Evolutionary conservation across 2,329 filamentous ascomycete species (phyloP).

Genomic region (Thelonectria rubi): DNA sequence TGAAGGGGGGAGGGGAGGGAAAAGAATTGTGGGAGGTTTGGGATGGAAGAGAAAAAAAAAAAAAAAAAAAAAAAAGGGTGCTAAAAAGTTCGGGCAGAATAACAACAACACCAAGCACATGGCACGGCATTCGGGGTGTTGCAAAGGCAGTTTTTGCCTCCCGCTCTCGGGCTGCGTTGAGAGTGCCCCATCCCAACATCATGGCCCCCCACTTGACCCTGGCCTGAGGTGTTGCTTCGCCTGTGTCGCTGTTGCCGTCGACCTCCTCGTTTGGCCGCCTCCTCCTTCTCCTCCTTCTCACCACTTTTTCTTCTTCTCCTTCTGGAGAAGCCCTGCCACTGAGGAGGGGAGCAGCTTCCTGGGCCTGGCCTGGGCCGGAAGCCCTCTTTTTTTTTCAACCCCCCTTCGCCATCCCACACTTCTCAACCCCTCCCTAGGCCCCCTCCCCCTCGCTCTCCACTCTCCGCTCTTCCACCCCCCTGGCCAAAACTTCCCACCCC

Average conservation of each 20-base stretch:
- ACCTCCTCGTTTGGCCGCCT: constrained; percentile 2
- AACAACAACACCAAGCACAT: too few relatives aligned
- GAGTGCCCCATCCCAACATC: constrained; percentile 15
- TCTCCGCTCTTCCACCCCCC: constrained; percentile 20
- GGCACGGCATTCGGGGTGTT: not conserved
- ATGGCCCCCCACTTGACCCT: constrained; percentile 20
- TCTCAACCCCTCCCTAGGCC: constrained; percentile 14
- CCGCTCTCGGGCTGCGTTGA: too few relatives aligned
- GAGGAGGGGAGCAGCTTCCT: constrained; percentile 7
- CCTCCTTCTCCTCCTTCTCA: constrained; percentile 14
- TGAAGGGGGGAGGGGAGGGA: constrained; percentile 7
- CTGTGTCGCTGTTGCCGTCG: constrained; percentile 19
- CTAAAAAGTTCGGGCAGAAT: too few relatives aligned
- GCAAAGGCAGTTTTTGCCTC: too few relatives aligned
- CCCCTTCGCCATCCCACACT: constrained; percentile 20
- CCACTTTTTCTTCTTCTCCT: not conserved
- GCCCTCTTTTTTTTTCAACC: constrained; percentile 29
- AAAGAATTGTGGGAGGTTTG: constrained; percentile 2
- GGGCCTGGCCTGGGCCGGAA: constrained; percentile 29
- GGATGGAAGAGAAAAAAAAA: not conserved
- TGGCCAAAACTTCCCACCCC: constrained; percentile 21
- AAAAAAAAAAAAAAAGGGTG: not conserved
- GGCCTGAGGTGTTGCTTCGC: not conserved
- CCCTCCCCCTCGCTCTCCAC: constrained; percentile 29
- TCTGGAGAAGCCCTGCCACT: not conserved